Evolutionary conservation across 2,329 filamentous ascomycete genomes (phyloP), one percentile per base, ranked within the genome.

Genomic region (Fusarium gaditjirri): DNA sequence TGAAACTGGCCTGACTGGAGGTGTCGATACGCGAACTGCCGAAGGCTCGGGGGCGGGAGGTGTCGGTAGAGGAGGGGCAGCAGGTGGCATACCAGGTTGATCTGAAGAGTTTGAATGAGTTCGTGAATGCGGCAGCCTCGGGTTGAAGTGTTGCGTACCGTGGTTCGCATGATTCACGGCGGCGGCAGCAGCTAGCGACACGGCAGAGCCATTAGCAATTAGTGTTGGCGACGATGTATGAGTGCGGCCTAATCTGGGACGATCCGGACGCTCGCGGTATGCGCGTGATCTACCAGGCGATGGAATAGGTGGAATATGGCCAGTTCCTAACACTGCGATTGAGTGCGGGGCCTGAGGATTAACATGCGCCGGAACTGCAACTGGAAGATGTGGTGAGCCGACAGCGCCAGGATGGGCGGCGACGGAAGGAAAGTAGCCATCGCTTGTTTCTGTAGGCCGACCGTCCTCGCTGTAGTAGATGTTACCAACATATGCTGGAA

Each of bases 211-310:
- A 62, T 86, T 85, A 57, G 85, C 82, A 44, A 93, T 79, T 36
- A 92, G 86, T 1, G 92, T 95, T 2, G 95, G 94, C 5, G 94
- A 97, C 29, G 93, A 91, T 1, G 95, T 97, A 77, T 94, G 91
- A 77, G 93, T 91, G 61, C 93, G 88, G 44, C 85, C 86, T 61
- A 91, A 85, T 70, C 90, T 88, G 13, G 92, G 91, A 56, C 90
- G 84, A 25, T 86, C 84, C 16, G 86, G 84, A 61, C 90, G 86
- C 67, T 89, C 87, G 66, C 88, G 86, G 68, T 88, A 86, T 53
- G 84, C 83, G 65, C 90, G 86, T 31, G 84, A 80, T 58, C 88
- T 84, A 33, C 94, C 93, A 3, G 95, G 95, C 0, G 95, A 97
- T 1, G 95, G 94, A 49, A 98, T 85, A 25, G 90, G 86, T 11